Percentiles rank a stretch among this genome's conserved stretches.
phyloP scores from a whole-genome alignment of 2,329 filamentous ascomycete genomes.

The Pezicula neosporulosa region DNA sequence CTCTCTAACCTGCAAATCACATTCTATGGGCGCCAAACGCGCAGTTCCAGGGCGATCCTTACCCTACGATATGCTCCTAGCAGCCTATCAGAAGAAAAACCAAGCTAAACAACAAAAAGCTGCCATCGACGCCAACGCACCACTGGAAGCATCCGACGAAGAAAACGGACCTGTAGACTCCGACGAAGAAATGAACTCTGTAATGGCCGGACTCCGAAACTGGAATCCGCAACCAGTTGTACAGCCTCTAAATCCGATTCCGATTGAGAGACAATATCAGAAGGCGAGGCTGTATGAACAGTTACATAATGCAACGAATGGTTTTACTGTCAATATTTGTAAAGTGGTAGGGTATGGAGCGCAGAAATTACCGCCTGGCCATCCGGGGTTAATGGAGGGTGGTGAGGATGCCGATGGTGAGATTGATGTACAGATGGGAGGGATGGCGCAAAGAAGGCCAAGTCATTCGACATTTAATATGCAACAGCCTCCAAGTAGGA shows the following conservation, averaged over 20 bases:
- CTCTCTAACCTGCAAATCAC: conserved; percentile 89
- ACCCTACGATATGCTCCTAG: conserved; percentile 88
- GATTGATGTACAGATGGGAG: conserved; percentile 37
- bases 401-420: conserved; percentile 57
- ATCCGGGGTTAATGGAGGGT: conserved; percentile 40
- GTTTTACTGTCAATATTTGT: conserved; percentile 63
- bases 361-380: conserved; percentile 49
- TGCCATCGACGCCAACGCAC: conserved; percentile 90
- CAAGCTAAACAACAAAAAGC: conserved; percentile 98
- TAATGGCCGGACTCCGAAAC: conserved; percentile 76
- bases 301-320: conserved; percentile 62
- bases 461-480: conserved; percentile 12
- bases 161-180: conserved; percentile 83
- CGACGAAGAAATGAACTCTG: conserved; percentile 86
- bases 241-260: conserved; percentile 58
- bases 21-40: conserved; percentile 91
- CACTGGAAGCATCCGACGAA: conserved; percentile 77
- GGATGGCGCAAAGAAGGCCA: conserved; percentile 11
- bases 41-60: conserved; percentile 82
- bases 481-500: neutral
- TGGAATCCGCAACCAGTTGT: conserved; percentile 78
- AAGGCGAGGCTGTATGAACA: conserved; percentile 62
- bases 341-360: conserved; percentile 51
- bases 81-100: conserved; percentile 94
- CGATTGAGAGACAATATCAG: conserved; percentile 62